phyloP scores from a whole-genome alignment of 495 filamentous ascomycete species.

The Daldinia concentrica region DNA sequence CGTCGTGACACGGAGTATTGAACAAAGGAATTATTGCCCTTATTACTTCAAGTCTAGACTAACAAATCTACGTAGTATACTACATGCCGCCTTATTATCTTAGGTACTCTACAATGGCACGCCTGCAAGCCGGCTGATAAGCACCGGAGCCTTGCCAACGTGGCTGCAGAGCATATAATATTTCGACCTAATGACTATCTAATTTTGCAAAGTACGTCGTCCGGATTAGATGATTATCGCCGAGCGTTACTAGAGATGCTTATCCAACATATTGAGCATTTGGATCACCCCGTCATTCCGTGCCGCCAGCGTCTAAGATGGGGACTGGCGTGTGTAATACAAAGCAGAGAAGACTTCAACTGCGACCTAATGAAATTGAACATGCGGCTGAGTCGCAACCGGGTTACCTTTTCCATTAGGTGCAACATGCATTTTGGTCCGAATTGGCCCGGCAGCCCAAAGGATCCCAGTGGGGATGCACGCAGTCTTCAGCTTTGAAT shows the following conservation, averaged over 20 bases:
- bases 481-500: neutral
- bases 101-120: too few species aligned
- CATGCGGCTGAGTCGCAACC: neutral
- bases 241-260: too few species aligned
- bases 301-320: neutral
- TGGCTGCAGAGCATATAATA: neutral
- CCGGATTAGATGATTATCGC: neutral
- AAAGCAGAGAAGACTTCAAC: neutral
- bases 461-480: neutral
- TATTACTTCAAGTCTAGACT: neutral
- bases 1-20: neutral
- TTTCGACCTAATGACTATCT: neutral
- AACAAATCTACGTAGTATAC: neutral
- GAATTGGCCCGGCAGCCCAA: neutral
- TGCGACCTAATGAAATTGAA: neutral
- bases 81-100: neutral
- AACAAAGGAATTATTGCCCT: neutral
- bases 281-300: neutral
- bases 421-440: neutral
- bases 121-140: neutral
- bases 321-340: neutral
- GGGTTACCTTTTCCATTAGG: neutral
- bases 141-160: neutral
- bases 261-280: neutral
- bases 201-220: neutral